phyloP scores from a whole-genome alignment of 2,329 filamentous ascomycete genomes.

The Botrytis deweyae region DNA sequence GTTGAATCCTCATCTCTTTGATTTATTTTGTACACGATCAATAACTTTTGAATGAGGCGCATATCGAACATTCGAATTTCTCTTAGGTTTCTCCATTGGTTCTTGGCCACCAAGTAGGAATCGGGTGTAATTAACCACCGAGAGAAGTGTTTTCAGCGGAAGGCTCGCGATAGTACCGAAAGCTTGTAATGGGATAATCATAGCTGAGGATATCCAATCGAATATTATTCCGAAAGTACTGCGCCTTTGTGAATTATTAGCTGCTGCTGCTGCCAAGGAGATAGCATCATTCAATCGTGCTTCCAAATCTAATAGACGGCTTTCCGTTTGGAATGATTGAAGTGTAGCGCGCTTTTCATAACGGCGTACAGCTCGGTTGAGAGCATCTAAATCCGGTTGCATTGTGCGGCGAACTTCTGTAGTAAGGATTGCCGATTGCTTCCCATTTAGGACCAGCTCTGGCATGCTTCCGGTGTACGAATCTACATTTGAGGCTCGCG shows the following conservation, averaged over 20 bases:
- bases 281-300: conserved; percentile 72
- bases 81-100: conserved; percentile 24
- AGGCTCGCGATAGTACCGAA: conserved; percentile 29
- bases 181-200: conserved; percentile 36
- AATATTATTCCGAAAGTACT: conserved; percentile 30
- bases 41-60: conserved; percentile 18
- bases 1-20: conserved; percentile 25
- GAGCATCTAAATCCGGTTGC: conserved; percentile 80
- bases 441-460: conserved; percentile 41
- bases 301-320: conserved; percentile 70
- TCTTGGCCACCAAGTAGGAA: conserved; percentile 24
- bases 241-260: conserved; percentile 41
- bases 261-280: conserved; percentile 75
- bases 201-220: conserved; percentile 35
- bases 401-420: conserved; percentile 63
- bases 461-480: conserved; percentile 28
- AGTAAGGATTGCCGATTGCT: conserved; percentile 44
- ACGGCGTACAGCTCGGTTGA: conserved; percentile 83
- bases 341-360: conserved; percentile 87
- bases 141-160: conserved; percentile 32
- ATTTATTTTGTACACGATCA: conserved; percentile 28
- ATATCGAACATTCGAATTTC: conserved; percentile 28
- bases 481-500: conserved; percentile 47
- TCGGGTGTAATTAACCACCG: conserved; percentile 30
- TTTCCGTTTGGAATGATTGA: conserved; percentile 72